These are phyloP conservation scores for Dothistroma pini DNA, from an alignment of 2,329 filamentous ascomycete species.

Conservation along the genomic window DNA sequence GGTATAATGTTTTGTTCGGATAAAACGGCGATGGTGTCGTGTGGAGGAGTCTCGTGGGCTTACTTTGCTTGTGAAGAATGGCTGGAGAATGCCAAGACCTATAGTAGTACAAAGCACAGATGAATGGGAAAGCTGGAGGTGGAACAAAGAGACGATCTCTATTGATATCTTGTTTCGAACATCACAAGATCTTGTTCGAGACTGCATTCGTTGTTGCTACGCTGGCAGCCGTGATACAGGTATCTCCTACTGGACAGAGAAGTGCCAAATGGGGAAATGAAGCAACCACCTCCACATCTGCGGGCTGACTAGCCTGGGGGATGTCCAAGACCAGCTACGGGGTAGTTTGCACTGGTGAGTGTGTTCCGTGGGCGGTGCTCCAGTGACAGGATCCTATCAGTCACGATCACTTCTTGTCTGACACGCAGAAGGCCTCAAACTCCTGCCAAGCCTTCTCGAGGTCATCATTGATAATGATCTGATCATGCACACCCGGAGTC, in stretches of 20 bases:
- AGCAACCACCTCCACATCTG: too few relatives aligned
- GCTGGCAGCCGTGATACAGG: not conserved
- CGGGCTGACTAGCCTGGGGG: too few relatives aligned
- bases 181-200: not conserved
- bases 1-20: not conserved
- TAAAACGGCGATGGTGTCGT: not conserved
- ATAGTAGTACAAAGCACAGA: not conserved
- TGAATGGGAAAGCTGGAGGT: not conserved
- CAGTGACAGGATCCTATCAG: not conserved
- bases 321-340: too few relatives aligned
- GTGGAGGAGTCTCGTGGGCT: not conserved
- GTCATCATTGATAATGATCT: slow-evolving; percentile 64
- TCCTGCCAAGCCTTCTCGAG: slow-evolving; percentile 55
- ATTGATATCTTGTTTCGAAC: not conserved
- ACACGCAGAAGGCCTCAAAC: slow-evolving; percentile 38
- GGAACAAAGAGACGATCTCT: not conserved
- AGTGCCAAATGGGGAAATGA: not conserved
- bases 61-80: not conserved
- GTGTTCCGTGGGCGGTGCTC: not conserved
- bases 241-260: not conserved
- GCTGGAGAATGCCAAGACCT: not conserved
- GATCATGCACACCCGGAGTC: slow-evolving; percentile 63
- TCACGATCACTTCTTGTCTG: slow-evolving; percentile 15
- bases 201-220: not conserved
- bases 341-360: too few relatives aligned